phyloP scores from a whole-genome alignment of 148 eudicot genomes.

The Vaccinium corymbosum region DNA sequence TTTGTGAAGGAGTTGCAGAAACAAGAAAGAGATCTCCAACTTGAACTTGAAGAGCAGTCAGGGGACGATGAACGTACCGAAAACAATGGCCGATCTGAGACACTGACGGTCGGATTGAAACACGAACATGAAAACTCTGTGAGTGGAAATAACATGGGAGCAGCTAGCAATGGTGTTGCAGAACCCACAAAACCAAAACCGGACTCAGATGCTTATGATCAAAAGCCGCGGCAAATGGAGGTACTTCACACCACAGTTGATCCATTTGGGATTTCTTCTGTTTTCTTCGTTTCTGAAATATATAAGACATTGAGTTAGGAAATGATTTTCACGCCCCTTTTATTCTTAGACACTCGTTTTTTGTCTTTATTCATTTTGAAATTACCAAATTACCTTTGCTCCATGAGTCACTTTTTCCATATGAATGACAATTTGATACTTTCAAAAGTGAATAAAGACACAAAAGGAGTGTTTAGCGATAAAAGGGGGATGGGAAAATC shows the following conservation, averaged over 20 bases:
- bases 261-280: neutral
- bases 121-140: conserved; percentile 31
- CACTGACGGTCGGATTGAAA: conserved; percentile 25
- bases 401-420: too few species aligned
- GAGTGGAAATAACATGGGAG: conserved; percentile 29
- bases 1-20: conserved; percentile 75
- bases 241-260: conserved; percentile 22
- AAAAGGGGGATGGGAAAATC: too few species aligned
- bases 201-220: conserved; percentile 37
- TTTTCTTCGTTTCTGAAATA: neutral
- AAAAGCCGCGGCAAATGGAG: conserved; percentile 83
- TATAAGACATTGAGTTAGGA: too few species aligned
- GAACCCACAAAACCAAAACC: conserved; percentile 33
- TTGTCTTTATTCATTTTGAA: too few species aligned
- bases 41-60: conserved; percentile 67
- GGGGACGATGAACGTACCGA: conserved; percentile 39
- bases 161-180: conserved; percentile 20
- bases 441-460: too few species aligned
- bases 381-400: too few species aligned
- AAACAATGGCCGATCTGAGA: conserved; percentile 18
- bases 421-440: too few species aligned
- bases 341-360: too few species aligned
- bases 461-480: too few species aligned
- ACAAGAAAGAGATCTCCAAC: conserved; percentile 63
- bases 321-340: too few species aligned